Conservation (phyloP, 1,284 basidiomycete species). For the Ganoderma multipileum region DNA sequence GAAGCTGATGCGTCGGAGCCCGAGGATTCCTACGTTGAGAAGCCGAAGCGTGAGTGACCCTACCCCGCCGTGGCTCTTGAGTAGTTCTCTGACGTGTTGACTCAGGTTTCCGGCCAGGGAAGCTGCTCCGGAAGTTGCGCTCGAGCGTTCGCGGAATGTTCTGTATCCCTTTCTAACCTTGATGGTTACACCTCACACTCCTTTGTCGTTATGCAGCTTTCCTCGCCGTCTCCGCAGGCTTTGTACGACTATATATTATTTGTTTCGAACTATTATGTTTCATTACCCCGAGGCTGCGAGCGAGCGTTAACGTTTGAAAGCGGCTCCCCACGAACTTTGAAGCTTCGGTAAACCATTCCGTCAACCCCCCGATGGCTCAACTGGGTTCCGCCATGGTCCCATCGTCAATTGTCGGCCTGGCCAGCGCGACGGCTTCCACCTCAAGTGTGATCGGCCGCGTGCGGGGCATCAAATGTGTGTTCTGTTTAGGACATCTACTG, state of each 20-base stretch:
- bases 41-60: neutral
- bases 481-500: no score
- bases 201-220: neutral
- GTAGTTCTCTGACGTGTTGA: neutral
- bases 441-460: no score
- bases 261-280: no score
- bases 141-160: neutral
- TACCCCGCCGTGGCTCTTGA: neutral
- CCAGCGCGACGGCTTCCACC: no score
- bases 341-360: no score
- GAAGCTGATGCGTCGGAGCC: neutral
- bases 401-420: no score
- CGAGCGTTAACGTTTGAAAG: conserved; percentile 11
- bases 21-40: neutral
- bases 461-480: no score
- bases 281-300: no score
- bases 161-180: neutral
- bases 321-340: no score
- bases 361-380: no score
- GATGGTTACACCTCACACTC: neutral
- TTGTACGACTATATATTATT: neutral
- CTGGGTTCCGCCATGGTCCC: no score
- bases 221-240: neutral
- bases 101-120: neutral
- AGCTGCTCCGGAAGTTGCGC: neutral